Evolutionary conservation across 768 basidiomycete species (phyloP).

Genomic region (Termitomyces titanicus): DNA sequence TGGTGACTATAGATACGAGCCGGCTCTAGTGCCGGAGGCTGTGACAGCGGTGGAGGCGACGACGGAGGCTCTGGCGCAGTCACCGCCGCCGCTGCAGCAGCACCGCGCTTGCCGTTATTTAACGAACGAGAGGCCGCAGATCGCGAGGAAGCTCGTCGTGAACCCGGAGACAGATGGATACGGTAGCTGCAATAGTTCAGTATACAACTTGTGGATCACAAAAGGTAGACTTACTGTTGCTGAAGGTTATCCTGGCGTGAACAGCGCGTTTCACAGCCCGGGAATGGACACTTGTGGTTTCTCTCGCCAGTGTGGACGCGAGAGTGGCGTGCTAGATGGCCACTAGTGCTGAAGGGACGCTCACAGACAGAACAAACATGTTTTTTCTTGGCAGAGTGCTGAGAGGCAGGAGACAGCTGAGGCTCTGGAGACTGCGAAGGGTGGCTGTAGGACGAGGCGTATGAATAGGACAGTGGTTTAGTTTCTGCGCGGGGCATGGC

Average conservation of each 20-base stretch:
- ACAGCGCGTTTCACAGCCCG: constrained; percentile 91
- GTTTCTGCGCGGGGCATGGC: constrained; percentile 37
- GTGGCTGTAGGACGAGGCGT: constrained; percentile 19
- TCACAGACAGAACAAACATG: constrained; percentile 72
- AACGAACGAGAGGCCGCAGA: constrained; percentile 47
- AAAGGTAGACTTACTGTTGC: constrained; percentile 42
- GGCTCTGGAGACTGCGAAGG: constrained; percentile 19
- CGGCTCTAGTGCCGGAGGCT: constrained; percentile 44
- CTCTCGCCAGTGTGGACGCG: constrained; percentile 89
- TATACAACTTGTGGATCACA: not conserved
- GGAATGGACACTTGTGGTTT: constrained; percentile 91
- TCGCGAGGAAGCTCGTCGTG: constrained; percentile 62
- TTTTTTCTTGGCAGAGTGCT: constrained; percentile 37
- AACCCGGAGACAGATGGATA: constrained; percentile 79
- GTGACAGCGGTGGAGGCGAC: constrained; percentile 28
- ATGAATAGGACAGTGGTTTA: constrained; percentile 23
- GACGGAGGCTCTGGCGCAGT: constrained; percentile 21
- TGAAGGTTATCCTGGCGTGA: constrained; percentile 87
- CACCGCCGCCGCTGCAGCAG: constrained; percentile 12
- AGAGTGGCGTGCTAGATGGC: constrained; percentile 85
- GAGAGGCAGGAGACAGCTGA: constrained; percentile 24
- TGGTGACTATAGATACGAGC: constrained; percentile 34
- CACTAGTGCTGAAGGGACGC: constrained; percentile 82
- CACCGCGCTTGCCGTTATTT: constrained; percentile 23
- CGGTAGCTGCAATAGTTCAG: constrained; percentile 51